Conservation (phyloP, 2,329 filamentous ascomycete genomes). For the Conoideocrella luteorostrata region DNA sequence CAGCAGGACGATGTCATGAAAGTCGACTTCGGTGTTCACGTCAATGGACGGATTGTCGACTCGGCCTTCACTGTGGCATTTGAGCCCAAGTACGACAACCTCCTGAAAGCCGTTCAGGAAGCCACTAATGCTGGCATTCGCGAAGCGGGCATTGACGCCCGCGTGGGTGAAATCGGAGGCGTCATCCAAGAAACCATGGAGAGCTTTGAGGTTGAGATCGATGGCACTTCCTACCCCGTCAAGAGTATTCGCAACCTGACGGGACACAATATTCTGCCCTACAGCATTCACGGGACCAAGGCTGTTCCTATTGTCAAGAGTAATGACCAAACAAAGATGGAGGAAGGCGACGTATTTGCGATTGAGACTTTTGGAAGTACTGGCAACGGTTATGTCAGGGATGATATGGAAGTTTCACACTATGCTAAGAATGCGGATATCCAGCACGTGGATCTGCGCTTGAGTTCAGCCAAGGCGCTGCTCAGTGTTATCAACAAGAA, state of each 20-base stretch:
- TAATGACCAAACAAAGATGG: slow-evolving; percentile 88
- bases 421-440: slow-evolving; percentile 73
- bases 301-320: slow-evolving; percentile 91
- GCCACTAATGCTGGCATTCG: slow-evolving; percentile 77
- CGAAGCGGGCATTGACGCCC: slow-evolving; percentile 86
- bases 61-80: slow-evolving; percentile 75
- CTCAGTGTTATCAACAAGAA: slow-evolving; percentile 92
- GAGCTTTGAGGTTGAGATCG: slow-evolving; percentile 81
- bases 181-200: slow-evolving; percentile 89
- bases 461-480: slow-evolving; percentile 78
- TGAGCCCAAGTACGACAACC: slow-evolving; percentile 66
- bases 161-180: slow-evolving; percentile 77
- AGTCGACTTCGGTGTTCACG: slow-evolving; percentile 75
- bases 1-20: slow-evolving; percentile 72
- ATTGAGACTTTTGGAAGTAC: slow-evolving; percentile 96
- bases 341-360: slow-evolving; percentile 90
- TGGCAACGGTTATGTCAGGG: slow-evolving; percentile 78
- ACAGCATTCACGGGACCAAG: slow-evolving; percentile 88
- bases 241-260: slow-evolving; percentile 84
- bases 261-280: slow-evolving; percentile 83
- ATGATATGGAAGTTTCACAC: slow-evolving; percentile 86
- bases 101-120: slow-evolving; percentile 66
- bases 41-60: slow-evolving; percentile 75
- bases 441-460: slow-evolving; percentile 66
- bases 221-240: slow-evolving; percentile 70